Base-by-base conservation (phyloP, 2,329 filamentous ascomycete genomes). In the Eutypella sp. region DNA sequence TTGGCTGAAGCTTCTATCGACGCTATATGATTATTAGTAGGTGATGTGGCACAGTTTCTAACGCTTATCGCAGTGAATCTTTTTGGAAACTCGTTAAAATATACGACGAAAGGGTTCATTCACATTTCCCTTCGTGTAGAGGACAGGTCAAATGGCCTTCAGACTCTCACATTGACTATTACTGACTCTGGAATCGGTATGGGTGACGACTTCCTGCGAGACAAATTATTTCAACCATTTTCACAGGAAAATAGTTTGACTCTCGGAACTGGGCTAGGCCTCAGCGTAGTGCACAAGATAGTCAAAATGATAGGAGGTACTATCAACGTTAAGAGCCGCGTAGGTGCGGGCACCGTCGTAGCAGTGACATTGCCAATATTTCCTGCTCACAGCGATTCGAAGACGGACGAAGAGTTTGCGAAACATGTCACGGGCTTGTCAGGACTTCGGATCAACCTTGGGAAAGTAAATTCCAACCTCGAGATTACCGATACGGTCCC, bases 121-220 rank as follows among this genome's bases (percentile, higher is more conserved):
- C 55, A 55, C 5, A 55, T 54, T 19, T 23, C 29, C 0, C 39
- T 56, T 8, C 11, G 18, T 16, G 11, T 20, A 7, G 18, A 37
- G 16, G 7, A 19, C n/a, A 37, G 11, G 13, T 33, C 29, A n/a
- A 33, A 15, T 33, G n/a, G 22, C 20, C 45, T 29, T 23, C 41
- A 33, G 18, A 42, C 54, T 40, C 60, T 70, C 2, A 59, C 58
- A 0, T 54, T 82, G 5, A 75, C 69, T 0, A 75, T 88, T 2
- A 68, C 70, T 0, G 84, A 88, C 53, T 83, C 84, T 0, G 85
- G 84, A 1, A 74, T 73, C 38, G 85, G 84, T 1, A 88, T 88
- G 27, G 75, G 75, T 0, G 68, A 77, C 5, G 78, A 84, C 9
- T 88, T 80, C 51, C 64, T 86, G 10, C 70, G 75, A 18, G 74